A percentile compares a stretch with the other conserved stretches of the same genome.
Evolutionary conservation across 768 basidiomycete species (phyloP).

Genomic region (Hirschioporus abietinus): DNA sequence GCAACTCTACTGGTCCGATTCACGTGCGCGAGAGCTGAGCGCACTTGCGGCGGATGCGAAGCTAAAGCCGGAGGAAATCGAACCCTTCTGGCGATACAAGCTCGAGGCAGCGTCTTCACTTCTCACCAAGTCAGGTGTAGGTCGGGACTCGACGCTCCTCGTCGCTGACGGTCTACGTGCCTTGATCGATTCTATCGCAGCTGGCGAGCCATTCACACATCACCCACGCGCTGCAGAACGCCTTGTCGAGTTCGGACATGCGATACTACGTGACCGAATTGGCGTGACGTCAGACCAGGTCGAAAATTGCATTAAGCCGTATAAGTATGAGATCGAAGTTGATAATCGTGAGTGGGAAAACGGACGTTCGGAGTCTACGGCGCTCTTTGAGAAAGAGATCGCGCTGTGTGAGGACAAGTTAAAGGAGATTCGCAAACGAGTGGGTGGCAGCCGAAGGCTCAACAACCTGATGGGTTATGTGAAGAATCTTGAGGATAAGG

Average conservation of each 20-base stretch:
- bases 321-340: constrained; percentile 97
- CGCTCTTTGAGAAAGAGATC: constrained; percentile 81
- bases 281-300: constrained; percentile 97
- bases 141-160: constrained; percentile 87
- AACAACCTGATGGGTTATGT: constrained; percentile 76
- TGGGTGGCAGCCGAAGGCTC: constrained; percentile 82
- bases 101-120: constrained; percentile 90
- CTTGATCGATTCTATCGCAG: constrained; percentile 85
- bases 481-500: constrained; percentile 71
- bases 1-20: constrained; percentile 95
- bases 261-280: constrained; percentile 88
- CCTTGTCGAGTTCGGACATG: constrained; percentile 87
- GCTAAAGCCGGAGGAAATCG: constrained; percentile 68
- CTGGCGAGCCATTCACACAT: constrained; percentile 85
- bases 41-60: constrained; percentile 64
- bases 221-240: constrained; percentile 88
- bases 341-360: constrained; percentile 89
- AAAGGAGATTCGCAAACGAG: constrained; percentile 78
- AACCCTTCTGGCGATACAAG: constrained; percentile 94
- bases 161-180: constrained; percentile 90
- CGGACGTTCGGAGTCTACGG: constrained; percentile 70
- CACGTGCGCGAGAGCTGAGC: constrained; percentile 71
- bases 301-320: constrained; percentile 99
- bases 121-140: constrained; percentile 93
- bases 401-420: constrained; percentile 81